These are phyloP conservation scores for Choiromyces venosus DNA, from an alignment of 495 filamentous ascomycete genomes.

Conservation along the genomic window DNA sequence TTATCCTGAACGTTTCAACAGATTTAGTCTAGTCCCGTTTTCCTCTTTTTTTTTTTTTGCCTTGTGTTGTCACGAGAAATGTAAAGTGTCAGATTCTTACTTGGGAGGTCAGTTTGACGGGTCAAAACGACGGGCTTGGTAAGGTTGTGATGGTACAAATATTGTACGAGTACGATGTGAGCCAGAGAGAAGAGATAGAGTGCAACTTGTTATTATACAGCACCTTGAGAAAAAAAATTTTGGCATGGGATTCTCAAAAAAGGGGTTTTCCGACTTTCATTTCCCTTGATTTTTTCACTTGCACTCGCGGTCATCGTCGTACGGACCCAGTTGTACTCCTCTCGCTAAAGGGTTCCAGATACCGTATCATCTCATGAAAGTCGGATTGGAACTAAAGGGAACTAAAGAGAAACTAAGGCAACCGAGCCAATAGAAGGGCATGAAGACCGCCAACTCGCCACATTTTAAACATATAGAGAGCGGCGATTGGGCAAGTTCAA, in stretches of 20 bases:
- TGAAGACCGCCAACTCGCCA: no score
- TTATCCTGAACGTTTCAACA: slow-evolving; percentile 2
- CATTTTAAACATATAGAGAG: no score
- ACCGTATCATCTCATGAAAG: no score
- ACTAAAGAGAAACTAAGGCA: no score
- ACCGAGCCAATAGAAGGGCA: no score
- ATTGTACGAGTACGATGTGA: neutral
- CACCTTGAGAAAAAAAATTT: neutral
- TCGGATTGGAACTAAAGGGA: no score
- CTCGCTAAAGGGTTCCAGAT: neutral
- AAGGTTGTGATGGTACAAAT: neutral
- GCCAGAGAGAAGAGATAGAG: no score
- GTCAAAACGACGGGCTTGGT: neutral
- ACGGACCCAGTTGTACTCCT: neutral
- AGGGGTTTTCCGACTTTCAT: neutral
- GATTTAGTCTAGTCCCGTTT: neutral
- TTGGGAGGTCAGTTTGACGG: neutral
- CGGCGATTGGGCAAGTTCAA: no score
- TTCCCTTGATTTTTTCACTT: no score
- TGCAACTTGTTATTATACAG: neutral
- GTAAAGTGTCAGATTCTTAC: neutral
- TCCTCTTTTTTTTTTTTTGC: neutral
- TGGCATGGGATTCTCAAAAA: neutral
- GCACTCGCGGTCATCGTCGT: neutral
- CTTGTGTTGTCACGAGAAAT: neutral